phyloP scores from a whole-genome alignment of 1,139 yeast genomes.

The Sugiyamaella neomexicana region DNA sequence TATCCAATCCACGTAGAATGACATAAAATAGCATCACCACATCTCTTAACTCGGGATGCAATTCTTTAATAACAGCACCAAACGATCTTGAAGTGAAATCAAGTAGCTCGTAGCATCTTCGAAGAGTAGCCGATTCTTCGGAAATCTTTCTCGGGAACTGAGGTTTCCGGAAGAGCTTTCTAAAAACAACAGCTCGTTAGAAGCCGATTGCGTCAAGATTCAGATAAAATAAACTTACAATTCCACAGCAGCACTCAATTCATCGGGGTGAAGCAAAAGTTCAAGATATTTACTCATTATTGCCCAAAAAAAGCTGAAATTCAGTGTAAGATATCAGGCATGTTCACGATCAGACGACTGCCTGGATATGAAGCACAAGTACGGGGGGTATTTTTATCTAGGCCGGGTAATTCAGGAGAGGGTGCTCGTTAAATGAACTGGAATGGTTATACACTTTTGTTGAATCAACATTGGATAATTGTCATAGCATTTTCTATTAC shows the following conservation, averaged over 20 bases:
- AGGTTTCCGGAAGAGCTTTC: constrained; percentile 42
- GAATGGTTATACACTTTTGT: no score
- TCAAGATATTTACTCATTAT: constrained; percentile 68
- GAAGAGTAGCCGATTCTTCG: constrained; percentile 50
- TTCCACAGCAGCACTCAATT: constrained; percentile 66
- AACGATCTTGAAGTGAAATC: constrained; percentile 81
- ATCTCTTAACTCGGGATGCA: constrained; percentile 85
- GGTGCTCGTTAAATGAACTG: no score
- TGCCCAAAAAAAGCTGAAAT: no score
- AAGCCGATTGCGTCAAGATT: background rate
- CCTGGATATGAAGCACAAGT: no score
- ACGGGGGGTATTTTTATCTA: no score
- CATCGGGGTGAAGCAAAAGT: constrained; percentile 68
- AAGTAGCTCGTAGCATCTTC: constrained; percentile 69
- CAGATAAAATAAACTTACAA: constrained; percentile 40
- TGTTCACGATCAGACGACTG: no score
- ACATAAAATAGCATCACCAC: constrained; percentile 80
- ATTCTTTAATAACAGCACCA: constrained; percentile 86
- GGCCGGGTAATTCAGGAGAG: no score
- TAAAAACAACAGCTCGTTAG: constrained; percentile 12
- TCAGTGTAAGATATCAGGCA: no score
- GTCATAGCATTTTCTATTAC: no score
- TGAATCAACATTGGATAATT: no score
- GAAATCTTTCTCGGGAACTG: constrained; percentile 53
- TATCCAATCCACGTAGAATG: constrained; percentile 86